These are phyloP conservation scores for Xylaria hypoxylon DNA, from an alignment of 2,329 filamentous ascomycete species.

Conservation along the genomic window DNA sequence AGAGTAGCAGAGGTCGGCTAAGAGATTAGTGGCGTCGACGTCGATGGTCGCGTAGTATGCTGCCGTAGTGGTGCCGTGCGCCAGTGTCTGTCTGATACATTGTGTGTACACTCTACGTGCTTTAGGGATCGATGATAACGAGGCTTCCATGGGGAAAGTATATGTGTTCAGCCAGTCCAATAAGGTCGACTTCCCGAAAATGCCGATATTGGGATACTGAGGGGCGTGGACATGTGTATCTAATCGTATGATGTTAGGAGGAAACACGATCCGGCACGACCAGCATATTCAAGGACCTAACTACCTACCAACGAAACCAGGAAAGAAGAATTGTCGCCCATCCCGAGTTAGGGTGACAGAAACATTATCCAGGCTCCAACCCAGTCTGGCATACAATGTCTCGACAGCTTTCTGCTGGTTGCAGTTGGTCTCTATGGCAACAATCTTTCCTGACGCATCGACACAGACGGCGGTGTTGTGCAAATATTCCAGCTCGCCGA, in stretches of 20 bases:
- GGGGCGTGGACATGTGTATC: constrained; percentile 96
- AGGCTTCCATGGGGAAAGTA: constrained; percentile 92
- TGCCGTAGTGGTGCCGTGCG: constrained; percentile 92
- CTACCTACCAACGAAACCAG: constrained; percentile 78
- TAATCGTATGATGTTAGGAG: constrained; percentile 53
- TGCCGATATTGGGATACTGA: constrained; percentile 92
- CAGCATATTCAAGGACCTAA: background rate
- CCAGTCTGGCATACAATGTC: constrained; percentile 56
- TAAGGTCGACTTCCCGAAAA: constrained; percentile 93
- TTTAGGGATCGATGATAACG: constrained; percentile 71
- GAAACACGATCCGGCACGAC: background rate
- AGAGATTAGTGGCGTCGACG: constrained; percentile 87
- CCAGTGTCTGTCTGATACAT: constrained; percentile 81
- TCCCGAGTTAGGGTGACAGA: constrained; percentile 53
- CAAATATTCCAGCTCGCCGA: constrained; percentile 62
- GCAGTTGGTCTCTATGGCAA: constrained; percentile 57
- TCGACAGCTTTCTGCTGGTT: constrained; percentile 50
- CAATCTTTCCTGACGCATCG: constrained; percentile 62
- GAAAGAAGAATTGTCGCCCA: constrained; percentile 79
- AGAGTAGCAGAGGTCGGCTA: constrained; percentile 83
- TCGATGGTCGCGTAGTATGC: constrained; percentile 95
- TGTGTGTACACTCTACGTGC: constrained; percentile 80
- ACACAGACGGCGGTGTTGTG: constrained; percentile 65
- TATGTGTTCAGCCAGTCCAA: constrained; percentile 94
- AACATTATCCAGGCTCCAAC: constrained; percentile 58